These are phyloP conservation scores for Nakataea oryzae DNA, from an alignment of 2,329 filamentous ascomycete species.

Conservation along the genomic window DNA sequence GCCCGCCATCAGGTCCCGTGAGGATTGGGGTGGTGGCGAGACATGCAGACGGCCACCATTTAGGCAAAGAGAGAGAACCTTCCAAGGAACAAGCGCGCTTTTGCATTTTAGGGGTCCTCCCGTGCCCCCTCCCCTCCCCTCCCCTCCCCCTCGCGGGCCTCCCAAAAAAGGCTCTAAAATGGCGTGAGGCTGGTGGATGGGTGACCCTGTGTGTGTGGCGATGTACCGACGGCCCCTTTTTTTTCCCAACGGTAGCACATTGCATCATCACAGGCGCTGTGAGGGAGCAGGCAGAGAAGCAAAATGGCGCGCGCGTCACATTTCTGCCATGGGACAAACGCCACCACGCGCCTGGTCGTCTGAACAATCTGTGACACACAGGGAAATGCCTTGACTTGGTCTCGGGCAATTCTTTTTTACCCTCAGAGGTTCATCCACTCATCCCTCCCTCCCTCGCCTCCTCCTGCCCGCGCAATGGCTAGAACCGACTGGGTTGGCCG, in stretches of 20 bases:
- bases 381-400: not conserved
- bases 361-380: not conserved
- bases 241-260: not conserved
- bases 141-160: not conserved
- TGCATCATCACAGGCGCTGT: no score
- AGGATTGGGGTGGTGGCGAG: not conserved
- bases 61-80: no score
- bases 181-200: no score
- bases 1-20: not conserved
- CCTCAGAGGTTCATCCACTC: not conserved
- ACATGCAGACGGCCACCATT: not conserved
- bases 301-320: not conserved
- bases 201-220: not conserved
- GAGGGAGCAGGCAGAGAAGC: not conserved
- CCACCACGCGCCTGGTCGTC: no score
- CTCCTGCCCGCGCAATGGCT: not conserved
- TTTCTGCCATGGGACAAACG: not conserved
- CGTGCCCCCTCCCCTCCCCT: not conserved
- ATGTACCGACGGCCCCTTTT: not conserved
- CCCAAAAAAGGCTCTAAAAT: not conserved
- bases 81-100: not conserved
- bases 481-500: conserved; percentile 1
- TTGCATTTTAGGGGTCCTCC: not conserved
- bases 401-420: no score
- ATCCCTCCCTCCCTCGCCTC: not conserved